Base-by-base conservation (phyloP, 2,329 filamentous ascomycete genomes). In the Calonectria pteridis region DNA sequence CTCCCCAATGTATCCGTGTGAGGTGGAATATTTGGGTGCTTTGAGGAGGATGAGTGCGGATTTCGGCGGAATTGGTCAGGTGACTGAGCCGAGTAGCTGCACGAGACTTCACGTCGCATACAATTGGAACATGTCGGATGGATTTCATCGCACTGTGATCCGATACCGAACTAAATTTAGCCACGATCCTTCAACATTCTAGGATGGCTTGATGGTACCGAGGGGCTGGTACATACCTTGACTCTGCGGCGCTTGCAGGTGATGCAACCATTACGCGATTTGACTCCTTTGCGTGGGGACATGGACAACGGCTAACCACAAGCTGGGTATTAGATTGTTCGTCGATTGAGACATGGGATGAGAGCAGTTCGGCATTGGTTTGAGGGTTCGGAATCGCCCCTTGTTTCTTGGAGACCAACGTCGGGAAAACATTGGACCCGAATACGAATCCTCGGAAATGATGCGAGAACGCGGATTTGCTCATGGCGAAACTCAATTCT, bases 241-340 rank as follows among this genome's bases (percentile, higher is more conserved):
- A 83, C 81, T 72, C 82, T 83, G 37, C 82, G 80, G 10, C 80
- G 76, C 75, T 83, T 83, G 73, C 82, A 83, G 71, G 81, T 81
- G 43, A 69, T 72, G 73, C 82, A 83, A 49, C 82, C 82, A 16
- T 76, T 83, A 14, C 82, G 78, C 55, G 82, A 83, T 69, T 83
- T 83, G 49, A 80, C 86, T 7, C 83, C 81, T 31, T 79, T 77
- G 33, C 81, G 77, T 28, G 77, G 72, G 31, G 77, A 63, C 79
- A 80, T 80, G 49, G 29, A 67, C 46, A 55, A 10, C 10, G n/a
- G 13, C n/a, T 13, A 13, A n/a, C 18, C 23, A 13, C 5, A 2
- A 13, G 9, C 13, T 11, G 20, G 2, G 40, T n/a, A 46, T 46
- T 7, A 11, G 11, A 46, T 13, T 7, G 20, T 11, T 9, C 7